Evolutionary conservation across 2,329 filamentous ascomycete genomes (phyloP).

Genomic region (Zalaria obscura): DNA sequence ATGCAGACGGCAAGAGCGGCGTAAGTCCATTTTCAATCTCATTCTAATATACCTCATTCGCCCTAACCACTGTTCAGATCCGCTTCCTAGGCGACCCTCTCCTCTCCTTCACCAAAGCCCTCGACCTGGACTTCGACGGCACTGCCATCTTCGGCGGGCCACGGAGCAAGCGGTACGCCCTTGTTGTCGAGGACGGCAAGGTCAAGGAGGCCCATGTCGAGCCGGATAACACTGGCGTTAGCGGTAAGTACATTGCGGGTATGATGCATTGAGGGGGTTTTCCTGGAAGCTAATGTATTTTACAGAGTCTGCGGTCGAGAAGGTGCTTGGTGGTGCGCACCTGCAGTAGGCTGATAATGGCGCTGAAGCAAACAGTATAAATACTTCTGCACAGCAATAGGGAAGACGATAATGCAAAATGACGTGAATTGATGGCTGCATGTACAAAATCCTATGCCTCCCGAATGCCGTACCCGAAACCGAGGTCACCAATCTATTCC

Average conservation of each 20-base stretch:
- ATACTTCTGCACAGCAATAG: no score
- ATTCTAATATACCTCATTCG: background rate
- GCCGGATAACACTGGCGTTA: conserved; percentile 73
- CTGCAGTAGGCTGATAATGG: no score
- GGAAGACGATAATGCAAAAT: no score
- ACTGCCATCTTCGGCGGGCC: conserved; percentile 65
- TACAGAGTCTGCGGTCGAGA: conserved; percentile 7
- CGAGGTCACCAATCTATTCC: no score
- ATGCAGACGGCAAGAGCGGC: conserved; percentile 59
- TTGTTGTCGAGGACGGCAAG: conserved; percentile 72
- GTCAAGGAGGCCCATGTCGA: conserved; percentile 72
- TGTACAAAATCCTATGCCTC: no score
- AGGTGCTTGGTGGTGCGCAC: conserved; percentile 5
- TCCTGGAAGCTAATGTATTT: background rate
- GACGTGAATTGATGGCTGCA: no score
- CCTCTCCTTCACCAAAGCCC: conserved; percentile 64
- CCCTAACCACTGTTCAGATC: conserved; percentile 38
- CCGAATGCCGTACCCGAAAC: no score
- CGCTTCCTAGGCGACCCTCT: conserved; percentile 79
- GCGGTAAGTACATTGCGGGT: conserved; percentile 38
- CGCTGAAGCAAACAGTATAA: no score
- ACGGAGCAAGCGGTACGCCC: conserved; percentile 77
- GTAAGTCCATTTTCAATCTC: conserved; percentile 39
- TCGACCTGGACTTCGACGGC: conserved; percentile 73
- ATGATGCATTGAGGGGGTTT: background rate